Conservation (phyloP, 2,329 filamentous ascomycete species). For the Dactylellina parvicollis region DNA sequence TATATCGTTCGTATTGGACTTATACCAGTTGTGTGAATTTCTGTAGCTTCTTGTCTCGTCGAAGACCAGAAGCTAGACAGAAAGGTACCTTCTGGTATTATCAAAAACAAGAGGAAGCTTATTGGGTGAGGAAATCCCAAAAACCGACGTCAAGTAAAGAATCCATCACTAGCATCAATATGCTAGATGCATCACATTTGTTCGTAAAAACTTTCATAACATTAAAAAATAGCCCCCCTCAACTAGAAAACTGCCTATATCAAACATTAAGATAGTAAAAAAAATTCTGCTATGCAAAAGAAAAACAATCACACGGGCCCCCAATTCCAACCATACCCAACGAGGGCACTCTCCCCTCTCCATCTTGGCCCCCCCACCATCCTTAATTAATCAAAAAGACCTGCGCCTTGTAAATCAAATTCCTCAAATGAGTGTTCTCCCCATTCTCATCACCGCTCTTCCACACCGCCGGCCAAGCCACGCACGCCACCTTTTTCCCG, state of each 20-base stretch:
- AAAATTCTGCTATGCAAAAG: background rate
- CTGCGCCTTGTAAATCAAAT: constrained; percentile 54
- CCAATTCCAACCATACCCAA: background rate
- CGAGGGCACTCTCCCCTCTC: background rate
- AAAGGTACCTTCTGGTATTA: too few species aligned
- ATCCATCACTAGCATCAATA: too few species aligned
- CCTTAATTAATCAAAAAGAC: constrained; percentile 45
- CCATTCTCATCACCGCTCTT: constrained; percentile 53
- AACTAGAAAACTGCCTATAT: background rate
- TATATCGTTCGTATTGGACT: too few species aligned
- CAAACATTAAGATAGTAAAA: background rate
- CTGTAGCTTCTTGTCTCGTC: too few species aligned
- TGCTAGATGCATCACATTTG: background rate
- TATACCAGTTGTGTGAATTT: too few species aligned
- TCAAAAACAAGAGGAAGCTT: too few species aligned
- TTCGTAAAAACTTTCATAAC: background rate
- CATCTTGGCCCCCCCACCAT: background rate
- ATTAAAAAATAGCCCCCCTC: background rate
- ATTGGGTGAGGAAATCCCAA: too few species aligned
- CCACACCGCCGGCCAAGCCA: constrained; percentile 53
- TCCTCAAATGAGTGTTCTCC: constrained; percentile 51
- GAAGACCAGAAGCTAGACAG: too few species aligned
- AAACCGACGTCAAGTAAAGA: too few species aligned
- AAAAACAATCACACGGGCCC: background rate
- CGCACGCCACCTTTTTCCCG: constrained; percentile 45